Base-by-base conservation (phyloP, 306 rosid genomes). In the Elaeagnus macrophylla region DNA sequence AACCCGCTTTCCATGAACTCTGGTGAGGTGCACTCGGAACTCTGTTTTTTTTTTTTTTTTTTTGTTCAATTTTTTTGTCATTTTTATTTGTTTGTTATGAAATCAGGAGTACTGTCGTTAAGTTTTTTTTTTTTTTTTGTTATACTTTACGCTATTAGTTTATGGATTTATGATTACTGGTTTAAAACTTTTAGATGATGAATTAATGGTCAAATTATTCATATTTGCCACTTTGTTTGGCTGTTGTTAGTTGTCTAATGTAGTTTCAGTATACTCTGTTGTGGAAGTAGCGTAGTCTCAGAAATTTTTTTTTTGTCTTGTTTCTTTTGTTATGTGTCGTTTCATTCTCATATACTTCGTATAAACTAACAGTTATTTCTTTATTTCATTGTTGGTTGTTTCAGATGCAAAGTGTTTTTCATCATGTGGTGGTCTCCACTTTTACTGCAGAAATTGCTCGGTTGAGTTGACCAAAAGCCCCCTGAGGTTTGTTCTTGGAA, bases 401-500 rank as follows among this genome's bases (percentile, higher is more conserved):
- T 48, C 78, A 91, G 97, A 84, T 72, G 72, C 77, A 10, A 48
- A 69, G 46, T 67, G 37, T 41, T 62, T 84, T 52, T 75, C 83
- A 52, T 70, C 79, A 36, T 47, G 57, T 25, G 89, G 76, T 38
- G 83, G 73, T 56, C 89, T 82, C 68, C 56, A 82, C 57, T 79
- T 91, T 74, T 75, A 76, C 62, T 84, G 96, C 75, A 71, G 81
- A 77, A 76, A 54, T 44, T 87, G 99, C 69, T 71, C 70, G 8
- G 71, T 75, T 64, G 64, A 67, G 70, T 76, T 91, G 76, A 82
- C 93, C 62, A 67, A 64, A 65, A 62, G 60, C 47, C 81, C 95
- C 66, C 67, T 84, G 50, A 75, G 83, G 99, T 91, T 73, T 13
- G 57, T 50, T 17, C 37, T 60, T 38, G 32, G 17, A 10, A 10